phyloP scores from a whole-genome alignment of 768 basidiomycete genomes.

The Mycena chlorophos region DNA sequence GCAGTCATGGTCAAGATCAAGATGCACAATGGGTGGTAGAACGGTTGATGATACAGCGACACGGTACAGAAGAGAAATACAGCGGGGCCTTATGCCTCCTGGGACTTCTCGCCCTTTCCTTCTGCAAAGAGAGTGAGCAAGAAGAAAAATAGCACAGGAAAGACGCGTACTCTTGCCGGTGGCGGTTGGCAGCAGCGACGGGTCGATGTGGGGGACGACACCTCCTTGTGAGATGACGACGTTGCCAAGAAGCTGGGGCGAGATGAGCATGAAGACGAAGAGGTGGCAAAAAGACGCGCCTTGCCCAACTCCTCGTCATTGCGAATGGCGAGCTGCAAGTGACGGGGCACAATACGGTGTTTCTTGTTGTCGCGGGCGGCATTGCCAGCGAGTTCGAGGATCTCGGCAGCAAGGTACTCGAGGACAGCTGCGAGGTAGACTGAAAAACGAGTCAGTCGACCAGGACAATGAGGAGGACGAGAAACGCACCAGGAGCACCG shows the following conservation, averaged over 20 bases:
- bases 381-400: constrained; percentile 90
- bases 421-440: constrained; percentile 93
- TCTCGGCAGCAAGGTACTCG: constrained; percentile 91
- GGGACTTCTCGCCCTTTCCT: too few species aligned
- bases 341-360: constrained; percentile 94
- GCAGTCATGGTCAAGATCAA: too few species aligned
- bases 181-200: too few species aligned
- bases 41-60: too few species aligned
- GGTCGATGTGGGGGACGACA: constrained; percentile 64
- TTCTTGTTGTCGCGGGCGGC: constrained; percentile 92
- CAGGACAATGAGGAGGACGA: too few species aligned
- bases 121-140: too few species aligned
- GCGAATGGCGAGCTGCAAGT: constrained; percentile 91
- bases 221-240: constrained; percentile 96
- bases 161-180: too few species aligned
- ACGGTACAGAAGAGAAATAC: too few species aligned
- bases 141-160: too few species aligned
- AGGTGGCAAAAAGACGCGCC: constrained; percentile 5
- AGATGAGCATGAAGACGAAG: not conserved
- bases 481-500: constrained; percentile 78
- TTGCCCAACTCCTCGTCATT: constrained; percentile 81
- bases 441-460: constrained; percentile 27
- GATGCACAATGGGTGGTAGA: too few species aligned
- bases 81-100: too few species aligned
- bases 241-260: constrained; percentile 55